A percentile compares a stretch with the other conserved stretches of the same genome.
phyloP scores from a whole-genome alignment of 345 rosid species.

The Gossypium thurberi region DNA sequence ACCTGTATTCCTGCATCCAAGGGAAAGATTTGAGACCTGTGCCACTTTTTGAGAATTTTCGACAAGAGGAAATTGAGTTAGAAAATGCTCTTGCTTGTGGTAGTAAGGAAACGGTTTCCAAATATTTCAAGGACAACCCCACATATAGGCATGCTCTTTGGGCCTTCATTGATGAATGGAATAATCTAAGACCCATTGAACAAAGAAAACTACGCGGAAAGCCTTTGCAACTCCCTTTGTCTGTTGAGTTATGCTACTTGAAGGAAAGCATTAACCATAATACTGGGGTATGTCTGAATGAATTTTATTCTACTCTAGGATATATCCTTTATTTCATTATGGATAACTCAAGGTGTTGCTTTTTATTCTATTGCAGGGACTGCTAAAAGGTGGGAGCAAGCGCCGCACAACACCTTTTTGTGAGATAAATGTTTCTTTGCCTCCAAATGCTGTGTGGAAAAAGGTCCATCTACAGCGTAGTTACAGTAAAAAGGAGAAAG shows the following conservation, averaged over 20 bases:
- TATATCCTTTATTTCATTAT: neutral
- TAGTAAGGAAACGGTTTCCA: slow-evolving; percentile 24
- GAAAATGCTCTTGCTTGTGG: slow-evolving; percentile 20
- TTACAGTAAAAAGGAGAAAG: slow-evolving; percentile 55
- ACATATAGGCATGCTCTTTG: slow-evolving; percentile 41
- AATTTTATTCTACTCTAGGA: neutral
- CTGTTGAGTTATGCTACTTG: slow-evolving; percentile 78
- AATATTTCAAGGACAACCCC: slow-evolving; percentile 30
- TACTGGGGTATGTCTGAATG: slow-evolving; percentile 38
- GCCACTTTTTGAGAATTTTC: slow-evolving; percentile 72
- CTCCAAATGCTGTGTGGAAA: slow-evolving; percentile 72
- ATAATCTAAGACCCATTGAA: slow-evolving; percentile 67
- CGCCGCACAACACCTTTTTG: slow-evolving; percentile 61
- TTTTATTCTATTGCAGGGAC: slow-evolving; percentile 48
- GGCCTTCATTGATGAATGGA: slow-evolving; percentile 70
- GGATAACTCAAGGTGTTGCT: slow-evolving; percentile 13
- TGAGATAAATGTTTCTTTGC: slow-evolving; percentile 70
- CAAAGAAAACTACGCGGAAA: slow-evolving; percentile 71
- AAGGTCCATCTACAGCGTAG: slow-evolving; percentile 47
- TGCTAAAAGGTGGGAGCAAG: slow-evolving; percentile 83
- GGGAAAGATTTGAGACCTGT: slow-evolving; percentile 72
- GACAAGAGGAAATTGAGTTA: slow-evolving; percentile 68
- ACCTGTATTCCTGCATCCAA: slow-evolving; percentile 65
- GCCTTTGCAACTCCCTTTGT: slow-evolving; percentile 83
- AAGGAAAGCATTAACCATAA: slow-evolving; percentile 68